Conservation (phyloP, 371 early-diverging fungal genomes). For the Synchytrium microbalum region DNA sequence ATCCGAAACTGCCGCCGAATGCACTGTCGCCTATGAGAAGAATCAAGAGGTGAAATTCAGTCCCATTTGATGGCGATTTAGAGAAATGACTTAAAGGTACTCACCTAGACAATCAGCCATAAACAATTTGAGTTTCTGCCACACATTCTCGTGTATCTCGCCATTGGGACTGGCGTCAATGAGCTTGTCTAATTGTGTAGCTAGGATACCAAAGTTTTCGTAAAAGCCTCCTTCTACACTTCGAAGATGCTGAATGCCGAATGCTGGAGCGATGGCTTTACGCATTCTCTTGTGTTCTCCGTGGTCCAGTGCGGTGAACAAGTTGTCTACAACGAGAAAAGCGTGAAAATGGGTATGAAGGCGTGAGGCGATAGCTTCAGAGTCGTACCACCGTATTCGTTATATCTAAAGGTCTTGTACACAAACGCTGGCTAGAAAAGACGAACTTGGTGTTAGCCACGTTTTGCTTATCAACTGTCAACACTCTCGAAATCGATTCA, state of each 20-base stretch:
- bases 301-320: not conserved
- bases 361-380: too few relatives aligned
- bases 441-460: too few relatives aligned
- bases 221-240: not conserved
- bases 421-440: not conserved
- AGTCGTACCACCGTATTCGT: conserved; percentile 1
- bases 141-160: not conserved
- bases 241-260: not conserved
- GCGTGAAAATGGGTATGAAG: too few relatives aligned
- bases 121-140: not conserved
- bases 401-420: not conserved
- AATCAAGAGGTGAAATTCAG: too few relatives aligned
- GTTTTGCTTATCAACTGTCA: too few relatives aligned
- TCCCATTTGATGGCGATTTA: not conserved
- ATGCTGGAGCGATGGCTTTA: not conserved
- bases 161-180: not conserved
- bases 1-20: not conserved
- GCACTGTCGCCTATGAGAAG: not conserved
- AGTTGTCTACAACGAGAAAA: too few relatives aligned
- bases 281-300: not conserved
- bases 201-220: not conserved
- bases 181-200: not conserved
- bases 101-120: not conserved
- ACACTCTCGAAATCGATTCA: too few relatives aligned
- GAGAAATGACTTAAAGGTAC: not conserved